Evolutionary conservation across 2,329 filamentous ascomycete species (phyloP).

Genomic region (Clonostachys byssicola): DNA sequence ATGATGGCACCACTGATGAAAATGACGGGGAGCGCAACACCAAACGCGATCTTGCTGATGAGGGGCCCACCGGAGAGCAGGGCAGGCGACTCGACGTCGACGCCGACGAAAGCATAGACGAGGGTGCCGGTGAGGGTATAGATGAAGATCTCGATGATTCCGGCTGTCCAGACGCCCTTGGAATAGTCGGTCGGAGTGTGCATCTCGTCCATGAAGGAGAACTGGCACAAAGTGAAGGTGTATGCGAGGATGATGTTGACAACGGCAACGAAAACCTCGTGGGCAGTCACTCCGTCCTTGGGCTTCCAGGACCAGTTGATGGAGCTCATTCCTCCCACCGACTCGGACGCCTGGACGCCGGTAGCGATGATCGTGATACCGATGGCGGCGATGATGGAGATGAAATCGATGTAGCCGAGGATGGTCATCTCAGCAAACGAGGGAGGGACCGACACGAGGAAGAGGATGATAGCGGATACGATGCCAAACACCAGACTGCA

Average conservation of each 20-base stretch:
- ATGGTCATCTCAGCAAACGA: conserved; percentile 44
- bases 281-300: conserved; percentile 38
- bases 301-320: conserved; percentile 41
- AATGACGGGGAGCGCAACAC: conserved; percentile 68
- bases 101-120: conserved; percentile 67
- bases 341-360: conserved; percentile 35
- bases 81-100: conserved; percentile 60
- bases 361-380: conserved; percentile 64
- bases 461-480: conserved; percentile 39
- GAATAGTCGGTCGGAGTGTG: conserved; percentile 39
- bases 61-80: conserved; percentile 58
- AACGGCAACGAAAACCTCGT: conserved; percentile 56
- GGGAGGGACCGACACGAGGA: conserved; percentile 39
- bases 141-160: conserved; percentile 57
- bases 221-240: conserved; percentile 48
- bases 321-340: conserved; percentile 19
- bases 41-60: conserved; percentile 65
- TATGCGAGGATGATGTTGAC: conserved; percentile 71
- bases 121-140: conserved; percentile 65
- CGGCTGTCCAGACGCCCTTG: conserved; percentile 58
- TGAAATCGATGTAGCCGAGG: conserved; percentile 50
- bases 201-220: conserved; percentile 48
- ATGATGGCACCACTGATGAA: conserved; percentile 72
- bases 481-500: conserved; percentile 41
- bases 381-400: conserved; percentile 60